A percentile compares a stretch with the other conserved stretches of the same genome.
Evolutionary conservation across 805 yeast genomes (phyloP).

Genomic region (Kurtzmaniella cleridarum): DNA sequence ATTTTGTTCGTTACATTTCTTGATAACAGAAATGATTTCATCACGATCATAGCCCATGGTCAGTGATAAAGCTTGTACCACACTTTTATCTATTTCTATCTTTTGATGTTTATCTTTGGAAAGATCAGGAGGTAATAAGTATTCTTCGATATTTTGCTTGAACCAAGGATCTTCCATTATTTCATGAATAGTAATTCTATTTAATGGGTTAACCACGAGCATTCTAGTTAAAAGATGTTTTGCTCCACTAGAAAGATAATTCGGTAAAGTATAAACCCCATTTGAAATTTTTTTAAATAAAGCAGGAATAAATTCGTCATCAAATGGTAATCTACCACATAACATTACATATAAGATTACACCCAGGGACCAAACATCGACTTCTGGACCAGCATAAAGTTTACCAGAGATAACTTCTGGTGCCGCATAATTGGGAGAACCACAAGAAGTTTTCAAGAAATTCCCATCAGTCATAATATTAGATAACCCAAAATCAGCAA

Average conservation of each 20-base stretch:
- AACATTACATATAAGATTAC: slow-evolving; percentile 93
- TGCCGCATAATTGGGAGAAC: slow-evolving; percentile 96
- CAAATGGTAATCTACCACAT: slow-evolving; percentile 93
- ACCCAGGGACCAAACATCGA: slow-evolving; percentile 97
- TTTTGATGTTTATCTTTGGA: slow-evolving; percentile 30
- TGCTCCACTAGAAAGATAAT: slow-evolving; percentile 80
- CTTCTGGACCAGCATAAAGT: slow-evolving; percentile 96
- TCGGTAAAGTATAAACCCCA: slow-evolving; percentile 89
- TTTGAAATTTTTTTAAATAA: slow-evolving; percentile 86
- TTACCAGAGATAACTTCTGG: slow-evolving; percentile 96
- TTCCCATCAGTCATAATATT: slow-evolving; percentile 98
- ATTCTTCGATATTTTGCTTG: slow-evolving; percentile 71
- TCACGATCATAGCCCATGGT: slow-evolving; percentile 89
- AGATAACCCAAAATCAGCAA: slow-evolving; percentile 92
- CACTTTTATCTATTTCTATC: slow-evolving; percentile 63
- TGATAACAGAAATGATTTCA: slow-evolving; percentile 71
- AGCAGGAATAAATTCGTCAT: slow-evolving; percentile 93
- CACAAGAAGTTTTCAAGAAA: slow-evolving; percentile 90
- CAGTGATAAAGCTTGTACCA: slow-evolving; percentile 64
- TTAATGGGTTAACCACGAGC: slow-evolving; percentile 92
- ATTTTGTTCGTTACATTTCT: slow-evolving; percentile 39
- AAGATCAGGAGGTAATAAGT: slow-evolving; percentile 58
- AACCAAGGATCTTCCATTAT: slow-evolving; percentile 96
- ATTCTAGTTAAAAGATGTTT: slow-evolving; percentile 75
- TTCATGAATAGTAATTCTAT: slow-evolving; percentile 87